phyloP scores from a whole-genome alignment of 164 flowering plant species.

The Paratinospora sagittata region DNA sequence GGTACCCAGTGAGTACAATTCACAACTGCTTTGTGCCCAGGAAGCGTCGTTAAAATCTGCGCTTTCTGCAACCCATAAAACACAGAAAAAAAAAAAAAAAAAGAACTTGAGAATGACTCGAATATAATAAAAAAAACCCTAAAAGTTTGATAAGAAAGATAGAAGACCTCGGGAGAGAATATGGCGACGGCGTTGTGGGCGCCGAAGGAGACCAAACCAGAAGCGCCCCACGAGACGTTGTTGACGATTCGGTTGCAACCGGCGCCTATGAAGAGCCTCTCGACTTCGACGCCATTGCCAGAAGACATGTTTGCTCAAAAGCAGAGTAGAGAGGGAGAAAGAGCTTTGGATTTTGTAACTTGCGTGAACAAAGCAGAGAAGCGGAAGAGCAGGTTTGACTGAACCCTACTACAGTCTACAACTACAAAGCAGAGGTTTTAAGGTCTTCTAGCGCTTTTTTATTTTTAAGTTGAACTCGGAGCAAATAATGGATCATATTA shows the following conservation, averaged over 20 bases:
- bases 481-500: too few species aligned
- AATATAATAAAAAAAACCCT: too few species aligned
- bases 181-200: conserved; percentile 86
- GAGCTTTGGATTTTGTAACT: too few species aligned
- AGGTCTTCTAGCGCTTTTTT: too few species aligned
- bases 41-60: conserved; percentile 79
- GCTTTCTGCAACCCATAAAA: conserved; percentile 41
- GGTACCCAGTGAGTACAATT: conserved; percentile 94
- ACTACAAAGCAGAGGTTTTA: too few species aligned
- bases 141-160: not conserved
- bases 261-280: conserved; percentile 69
- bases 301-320: too few species aligned
- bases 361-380: too few species aligned
- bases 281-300: conserved; percentile 30
- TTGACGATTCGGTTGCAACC: conserved; percentile 92
- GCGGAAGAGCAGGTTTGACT: too few species aligned
- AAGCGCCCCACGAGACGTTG: conserved; percentile 93
- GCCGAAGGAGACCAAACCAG: conserved; percentile 72
- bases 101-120: not conserved
- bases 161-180: conserved; percentile 69
- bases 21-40: conserved; percentile 81
- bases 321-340: too few species aligned
- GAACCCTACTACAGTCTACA: too few species aligned
- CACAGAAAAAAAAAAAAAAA: conserved; percentile 2
- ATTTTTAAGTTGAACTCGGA: too few species aligned